Evolutionary conservation across 1,139 yeast species (phyloP).

Genomic region (Saccharomycopsis phalli): DNA sequence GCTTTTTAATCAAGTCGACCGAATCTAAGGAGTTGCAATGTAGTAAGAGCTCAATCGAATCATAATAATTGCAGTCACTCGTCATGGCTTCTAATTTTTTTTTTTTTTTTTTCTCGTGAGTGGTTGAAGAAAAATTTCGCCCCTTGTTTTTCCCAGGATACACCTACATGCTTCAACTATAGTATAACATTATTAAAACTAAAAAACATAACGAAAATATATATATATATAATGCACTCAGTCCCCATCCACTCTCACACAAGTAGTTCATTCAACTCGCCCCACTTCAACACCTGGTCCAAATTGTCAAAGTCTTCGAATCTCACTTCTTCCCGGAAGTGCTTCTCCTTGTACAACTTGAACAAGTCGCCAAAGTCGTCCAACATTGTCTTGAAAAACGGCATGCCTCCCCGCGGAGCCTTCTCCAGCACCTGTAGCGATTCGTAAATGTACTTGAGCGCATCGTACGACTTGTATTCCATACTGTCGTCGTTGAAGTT

Average conservation of each 20-base stretch:
- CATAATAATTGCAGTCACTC: constrained; percentile 10
- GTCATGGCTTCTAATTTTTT: constrained; percentile 1
- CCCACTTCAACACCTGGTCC: constrained; percentile 19
- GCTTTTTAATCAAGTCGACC: constrained; percentile 8
- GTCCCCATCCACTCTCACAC: too few species aligned
- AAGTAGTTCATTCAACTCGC: constrained; percentile 16
- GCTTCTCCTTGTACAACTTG: constrained; percentile 4
- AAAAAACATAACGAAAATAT: too few species aligned
- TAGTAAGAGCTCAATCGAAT: constrained; percentile 10
- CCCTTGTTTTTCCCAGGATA: background rate
- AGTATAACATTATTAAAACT: constrained; percentile 1
- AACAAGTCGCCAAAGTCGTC: constrained; percentile 16
- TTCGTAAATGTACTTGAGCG: constrained; percentile 11
- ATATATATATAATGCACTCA: too few species aligned
- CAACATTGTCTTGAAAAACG: constrained; percentile 12
- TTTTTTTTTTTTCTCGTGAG: too few species aligned
- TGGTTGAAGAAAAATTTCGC: background rate
- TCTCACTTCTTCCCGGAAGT: constrained; percentile 16
- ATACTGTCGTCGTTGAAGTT: background rate
- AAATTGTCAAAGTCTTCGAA: constrained; percentile 16
- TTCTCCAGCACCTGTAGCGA: constrained; percentile 9
- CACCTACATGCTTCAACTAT: background rate
- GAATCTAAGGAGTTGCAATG: constrained; percentile 15
- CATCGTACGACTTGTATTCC: constrained; percentile 8
- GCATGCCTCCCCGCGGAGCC: background rate